Base-by-base conservation (phyloP, 306 rosid species). In the Vigna radiata region DNA sequence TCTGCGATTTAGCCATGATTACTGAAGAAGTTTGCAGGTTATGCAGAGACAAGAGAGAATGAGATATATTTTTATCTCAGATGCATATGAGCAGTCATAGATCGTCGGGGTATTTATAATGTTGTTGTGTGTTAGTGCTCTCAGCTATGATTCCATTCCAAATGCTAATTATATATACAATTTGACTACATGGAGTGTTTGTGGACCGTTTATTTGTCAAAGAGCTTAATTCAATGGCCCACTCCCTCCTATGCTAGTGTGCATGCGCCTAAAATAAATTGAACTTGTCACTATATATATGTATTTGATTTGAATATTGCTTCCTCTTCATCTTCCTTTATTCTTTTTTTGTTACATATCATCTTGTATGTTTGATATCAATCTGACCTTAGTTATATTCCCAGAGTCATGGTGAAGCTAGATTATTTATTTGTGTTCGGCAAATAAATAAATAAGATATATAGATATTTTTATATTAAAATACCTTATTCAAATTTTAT, bases 111-210 rank as follows among this genome's bases (percentile, higher is more conserved):
- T 80, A 80, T 76, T 76, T 84, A 84, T 80, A 80, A 43, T 36
- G 4, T 41, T 15, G 7, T 43, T 60, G 64, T 3, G 78, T 19
- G 54, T 19, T 4, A 62, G 17, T 63, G 59, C 23, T 52, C 71
- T 73, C 11, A 65, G 0, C 2, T 46, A 11, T 19, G 31, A 73
- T 80, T 73, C 62, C 44, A 73, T 80, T 73, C 62, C 44, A 18
- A 63, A 25, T 39, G 7, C 6, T 50, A 63, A 79, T 79, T 23
- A 75, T 79, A 47, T 23, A 75, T 79, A 47, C 2, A 52, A 55
- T 55, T 75, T 63, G 84, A 83, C 76, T 58, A 1, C n/a, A 81
- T 61, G 83, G 70, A 33, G 69, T 29, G 48, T 31, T 44, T 72
- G 12, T 73, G 52, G 69, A 76, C 77, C 46, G 61, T 61, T 37